Conservation (phyloP, 306 rosid genomes). For the Castanea crenata region DNA sequence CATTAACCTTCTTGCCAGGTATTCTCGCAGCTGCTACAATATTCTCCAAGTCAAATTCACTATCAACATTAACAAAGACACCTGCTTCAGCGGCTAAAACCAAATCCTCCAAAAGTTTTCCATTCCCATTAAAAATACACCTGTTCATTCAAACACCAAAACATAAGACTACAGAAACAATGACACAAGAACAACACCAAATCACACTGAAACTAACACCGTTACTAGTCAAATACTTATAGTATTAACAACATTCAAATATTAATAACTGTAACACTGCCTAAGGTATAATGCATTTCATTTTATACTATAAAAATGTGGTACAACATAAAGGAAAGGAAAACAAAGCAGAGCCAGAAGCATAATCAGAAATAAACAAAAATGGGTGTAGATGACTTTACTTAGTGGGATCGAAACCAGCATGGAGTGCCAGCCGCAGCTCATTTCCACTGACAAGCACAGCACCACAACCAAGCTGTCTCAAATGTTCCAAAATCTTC, state of each 20-base stretch:
- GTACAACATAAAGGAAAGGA: not conserved
- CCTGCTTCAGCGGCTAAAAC: slow-evolving; percentile 80
- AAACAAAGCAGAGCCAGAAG: slow-evolving; percentile 1
- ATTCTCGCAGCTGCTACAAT: slow-evolving; percentile 75
- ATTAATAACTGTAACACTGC: not conserved
- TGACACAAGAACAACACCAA: not conserved
- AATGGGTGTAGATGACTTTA: slow-evolving; percentile 13
- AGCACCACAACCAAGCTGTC: slow-evolving; percentile 84
- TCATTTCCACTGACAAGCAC: slow-evolving; percentile 98
- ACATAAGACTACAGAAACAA: not conserved
- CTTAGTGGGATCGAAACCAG: slow-evolving; percentile 90
- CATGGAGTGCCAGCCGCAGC: slow-evolving; percentile 72
- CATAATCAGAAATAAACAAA: not conserved
- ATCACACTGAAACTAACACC: not conserved
- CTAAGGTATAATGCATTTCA: not conserved
- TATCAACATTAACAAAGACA: slow-evolving; percentile 85
- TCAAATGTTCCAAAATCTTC: slow-evolving; percentile 88
- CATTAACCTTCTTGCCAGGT: slow-evolving; percentile 71
- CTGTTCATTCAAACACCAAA: slow-evolving; percentile 36
- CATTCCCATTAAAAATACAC: slow-evolving; percentile 92
- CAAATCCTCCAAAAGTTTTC: slow-evolving; percentile 86
- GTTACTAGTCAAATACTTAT: not conserved
- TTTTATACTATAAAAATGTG: not conserved
- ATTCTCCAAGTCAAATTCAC: slow-evolving; percentile 92
- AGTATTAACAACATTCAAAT: not conserved